Percentiles rank a stretch among this genome's conserved stretches.
These are phyloP conservation scores for Ehretia macrophylla DNA, from an alignment of 257 asterid species.

Conservation along the genomic window DNA sequence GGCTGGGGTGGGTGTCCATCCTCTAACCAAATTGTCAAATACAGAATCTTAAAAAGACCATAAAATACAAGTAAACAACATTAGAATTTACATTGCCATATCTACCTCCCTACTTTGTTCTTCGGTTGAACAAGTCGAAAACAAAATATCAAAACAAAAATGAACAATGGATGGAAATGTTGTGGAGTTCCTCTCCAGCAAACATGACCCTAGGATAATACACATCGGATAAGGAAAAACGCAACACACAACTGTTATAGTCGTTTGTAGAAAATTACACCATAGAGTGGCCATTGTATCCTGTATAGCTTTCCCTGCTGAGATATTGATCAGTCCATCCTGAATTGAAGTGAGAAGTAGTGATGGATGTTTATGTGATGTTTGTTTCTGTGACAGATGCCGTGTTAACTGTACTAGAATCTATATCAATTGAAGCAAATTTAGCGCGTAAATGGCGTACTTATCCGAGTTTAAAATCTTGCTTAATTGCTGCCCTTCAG, in stretches of 20 bases:
- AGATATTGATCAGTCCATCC: constrained; percentile 54
- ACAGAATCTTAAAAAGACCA: not conserved
- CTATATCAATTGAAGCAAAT: constrained; percentile 20
- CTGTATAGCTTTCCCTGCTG: constrained; percentile 53
- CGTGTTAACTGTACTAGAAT: constrained; percentile 25
- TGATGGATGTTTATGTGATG: constrained; percentile 15
- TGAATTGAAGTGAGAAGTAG: constrained; percentile 48
- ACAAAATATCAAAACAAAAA: too few species aligned
- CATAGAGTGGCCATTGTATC: constrained; percentile 34
- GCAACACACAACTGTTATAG: not conserved
- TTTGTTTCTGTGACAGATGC: not conserved
- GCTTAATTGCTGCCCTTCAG: not conserved
- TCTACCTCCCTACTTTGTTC: not conserved
- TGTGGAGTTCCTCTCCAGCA: too few species aligned
- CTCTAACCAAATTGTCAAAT: not conserved
- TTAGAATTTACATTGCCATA: not conserved
- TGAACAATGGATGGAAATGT: too few species aligned
- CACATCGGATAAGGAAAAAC: not conserved
- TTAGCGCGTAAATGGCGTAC: not conserved
- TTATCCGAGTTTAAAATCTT: not conserved
- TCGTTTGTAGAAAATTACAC: constrained; percentile 39
- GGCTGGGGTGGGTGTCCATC: too few species aligned
- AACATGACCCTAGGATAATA: too few species aligned
- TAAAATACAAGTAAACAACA: not conserved
- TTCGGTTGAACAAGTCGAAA: too few species aligned